Percentiles rank a stretch among this genome's conserved stretches.
Evolutionary conservation across 306 rosid species (phyloP).

Genomic region (Carpinus viminea): DNA sequence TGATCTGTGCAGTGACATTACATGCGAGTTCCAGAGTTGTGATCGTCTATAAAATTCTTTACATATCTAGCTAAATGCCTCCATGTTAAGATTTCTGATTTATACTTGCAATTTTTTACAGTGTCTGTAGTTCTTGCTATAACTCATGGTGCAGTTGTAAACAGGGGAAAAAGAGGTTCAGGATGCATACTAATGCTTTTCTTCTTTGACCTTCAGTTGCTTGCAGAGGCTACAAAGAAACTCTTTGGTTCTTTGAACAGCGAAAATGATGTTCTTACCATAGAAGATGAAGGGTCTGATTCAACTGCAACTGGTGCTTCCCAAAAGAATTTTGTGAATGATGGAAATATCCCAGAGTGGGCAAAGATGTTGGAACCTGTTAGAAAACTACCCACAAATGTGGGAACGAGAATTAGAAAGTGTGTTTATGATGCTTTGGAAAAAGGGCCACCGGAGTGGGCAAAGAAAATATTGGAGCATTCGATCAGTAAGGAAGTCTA

Average conservation of each 20-base stretch:
- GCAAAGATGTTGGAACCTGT: slow-evolving; percentile 91
- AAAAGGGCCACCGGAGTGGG: slow-evolving; percentile 95
- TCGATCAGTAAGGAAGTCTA: slow-evolving; percentile 97
- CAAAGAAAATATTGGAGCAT: slow-evolving; percentile 69
- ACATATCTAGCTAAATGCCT: background rate
- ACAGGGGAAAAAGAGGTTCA: slow-evolving; percentile 14
- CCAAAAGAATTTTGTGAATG: slow-evolving; percentile 48
- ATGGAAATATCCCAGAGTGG: slow-evolving; percentile 82
- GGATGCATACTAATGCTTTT: slow-evolving; percentile 22
- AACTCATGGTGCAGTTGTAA: slow-evolving; percentile 15
- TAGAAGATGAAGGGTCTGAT: slow-evolving; percentile 82
- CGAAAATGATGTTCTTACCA: slow-evolving; percentile 57
- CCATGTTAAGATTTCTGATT: background rate
- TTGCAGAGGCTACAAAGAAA: slow-evolving; percentile 87
- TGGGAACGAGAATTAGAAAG: slow-evolving; percentile 95
- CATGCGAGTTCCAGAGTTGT: background rate
- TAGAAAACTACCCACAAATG: slow-evolving; percentile 94
- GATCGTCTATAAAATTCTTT: background rate
- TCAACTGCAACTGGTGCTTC: slow-evolving; percentile 45
- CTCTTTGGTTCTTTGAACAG: slow-evolving; percentile 69
- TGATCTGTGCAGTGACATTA: background rate
- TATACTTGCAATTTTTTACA: background rate
- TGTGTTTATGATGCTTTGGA: slow-evolving; percentile 86
- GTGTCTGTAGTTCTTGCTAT: background rate
- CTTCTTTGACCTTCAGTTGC: slow-evolving; percentile 62